phyloP scores from a whole-genome alignment of 2,329 filamentous ascomycete species.

The Alternaria triticimaculans region DNA sequence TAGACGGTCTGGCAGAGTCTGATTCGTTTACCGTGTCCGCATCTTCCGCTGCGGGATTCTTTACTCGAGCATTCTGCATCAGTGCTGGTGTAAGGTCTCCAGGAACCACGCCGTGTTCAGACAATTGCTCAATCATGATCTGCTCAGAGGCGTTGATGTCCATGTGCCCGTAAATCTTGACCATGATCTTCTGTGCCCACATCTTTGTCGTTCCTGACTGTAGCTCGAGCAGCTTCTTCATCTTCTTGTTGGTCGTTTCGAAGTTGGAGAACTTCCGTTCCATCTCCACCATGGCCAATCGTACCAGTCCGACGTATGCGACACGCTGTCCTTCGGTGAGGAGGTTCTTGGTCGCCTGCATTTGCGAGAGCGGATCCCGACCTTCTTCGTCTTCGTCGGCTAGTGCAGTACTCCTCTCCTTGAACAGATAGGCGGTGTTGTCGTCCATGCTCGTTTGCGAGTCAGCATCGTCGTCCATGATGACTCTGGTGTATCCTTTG shows the following conservation, averaged over 20 bases:
- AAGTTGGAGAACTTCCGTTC: constrained; percentile 70
- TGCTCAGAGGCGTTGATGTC: constrained; percentile 91
- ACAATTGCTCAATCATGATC: constrained; percentile 97
- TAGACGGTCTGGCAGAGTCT: constrained; percentile 43
- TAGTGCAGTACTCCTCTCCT: constrained; percentile 68
- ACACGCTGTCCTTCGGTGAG: constrained; percentile 95
- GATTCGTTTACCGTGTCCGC: constrained; percentile 19
- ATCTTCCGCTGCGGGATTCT: constrained; percentile 81
- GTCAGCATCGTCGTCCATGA: constrained; percentile 91
- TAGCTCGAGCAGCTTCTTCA: constrained; percentile 74
- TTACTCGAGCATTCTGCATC: constrained; percentile 90
- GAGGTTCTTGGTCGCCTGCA: constrained; percentile 94
- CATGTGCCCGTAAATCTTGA: constrained; percentile 93
- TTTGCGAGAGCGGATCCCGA: constrained; percentile 82
- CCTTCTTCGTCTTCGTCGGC: constrained; percentile 76
- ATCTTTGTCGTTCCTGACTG: constrained; percentile 83
- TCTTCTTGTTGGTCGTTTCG: constrained; percentile 66
- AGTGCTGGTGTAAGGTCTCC: constrained; percentile 82
- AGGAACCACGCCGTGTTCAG: constrained; percentile 87
- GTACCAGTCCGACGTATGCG: constrained; percentile 90
- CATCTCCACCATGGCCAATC: constrained; percentile 81
- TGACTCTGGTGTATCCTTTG: constrained; percentile 94
- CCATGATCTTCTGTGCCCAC: constrained; percentile 99
- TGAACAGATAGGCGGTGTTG: constrained; percentile 95
- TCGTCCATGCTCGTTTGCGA: constrained; percentile 97